Evolutionary conservation across 345 rosid genomes (phyloP), one percentile per base, ranked within the genome.

Genomic region (Murraya paniculata): DNA sequence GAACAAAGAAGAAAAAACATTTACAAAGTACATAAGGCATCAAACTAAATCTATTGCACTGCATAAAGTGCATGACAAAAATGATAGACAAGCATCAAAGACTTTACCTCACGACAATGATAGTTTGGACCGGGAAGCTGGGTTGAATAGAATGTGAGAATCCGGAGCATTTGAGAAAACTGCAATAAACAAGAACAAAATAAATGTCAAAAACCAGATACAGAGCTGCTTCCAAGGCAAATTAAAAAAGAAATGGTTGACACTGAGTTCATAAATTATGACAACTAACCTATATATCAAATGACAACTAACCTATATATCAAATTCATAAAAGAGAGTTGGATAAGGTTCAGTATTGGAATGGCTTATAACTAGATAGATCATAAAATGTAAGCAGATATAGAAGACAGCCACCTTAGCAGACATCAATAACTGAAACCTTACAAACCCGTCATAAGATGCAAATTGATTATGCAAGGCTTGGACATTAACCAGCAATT

Each of bases 121-220:
- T 95, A 93, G 79, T 95, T 95, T 68, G 99, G 99, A 72, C 99
- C 99, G 19, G 99, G 99, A 85, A 93, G 98, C 88, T 93, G 98
- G 25, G 99, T 97, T 7, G 99, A 89, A 80, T 93, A 97, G 84
- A 97, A 97, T 53, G 99, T 90, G 64, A 94, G 80, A 65, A 97
- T 84, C 28, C 99, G 95, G 79, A 97, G 98, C 82, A 80, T 21
- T 81, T 97, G 99, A 73, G 91, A 94, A 78, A 90, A 92, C 99
- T 97, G 90, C 79, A 77, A 59, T 39, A 78, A 79, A 75, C 28
- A 71, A 72, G 72, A 45, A 69, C 39, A 14, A 27, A 27, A 0
- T 28, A 82, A 80, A 21, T 31, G 59, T 83, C 31, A 82, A 79
- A 72, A 75, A 77, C 35, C 2, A 71, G 30, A 71, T 24, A 35